These are phyloP conservation scores for Serendipita sp. DNA, from an alignment of 768 basidiomycete species.

Conservation along the genomic window DNA sequence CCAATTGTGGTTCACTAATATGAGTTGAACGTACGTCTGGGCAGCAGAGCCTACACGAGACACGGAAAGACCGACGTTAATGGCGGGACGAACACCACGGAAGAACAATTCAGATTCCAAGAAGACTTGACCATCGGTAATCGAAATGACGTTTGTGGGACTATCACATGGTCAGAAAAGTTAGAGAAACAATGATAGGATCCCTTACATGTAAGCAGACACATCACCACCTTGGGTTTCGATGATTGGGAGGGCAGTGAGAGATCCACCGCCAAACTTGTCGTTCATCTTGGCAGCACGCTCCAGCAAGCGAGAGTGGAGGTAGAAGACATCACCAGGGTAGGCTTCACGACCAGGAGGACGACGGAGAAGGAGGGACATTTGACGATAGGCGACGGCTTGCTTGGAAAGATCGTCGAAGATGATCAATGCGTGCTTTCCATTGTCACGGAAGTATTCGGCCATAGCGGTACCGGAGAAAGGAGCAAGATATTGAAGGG, in stretches of 20 bases:
- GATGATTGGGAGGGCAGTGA: constrained; percentile 98
- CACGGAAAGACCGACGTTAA: constrained; percentile 99
- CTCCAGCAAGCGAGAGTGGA: constrained; percentile 99
- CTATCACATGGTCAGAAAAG: neutral
- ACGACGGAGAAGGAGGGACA: constrained; percentile 99
- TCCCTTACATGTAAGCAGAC: constrained; percentile 95
- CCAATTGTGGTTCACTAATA: neutral
- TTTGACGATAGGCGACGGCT: constrained; percentile 99
- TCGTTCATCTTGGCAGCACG: constrained; percentile 99
- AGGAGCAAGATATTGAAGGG: constrained; percentile 97
- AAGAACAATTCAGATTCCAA: constrained; percentile 99
- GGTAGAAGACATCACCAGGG: constrained; percentile 99
- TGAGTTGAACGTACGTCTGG: constrained; percentile 66
- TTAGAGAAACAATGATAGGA: constrained; percentile 33
- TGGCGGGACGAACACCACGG: constrained; percentile 99
- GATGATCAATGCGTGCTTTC: constrained; percentile 98
- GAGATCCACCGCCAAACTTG: constrained; percentile 93
- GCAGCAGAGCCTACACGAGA: constrained; percentile 99
- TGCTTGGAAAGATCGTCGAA: constrained; percentile 99
- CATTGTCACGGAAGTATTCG: constrained; percentile 99
- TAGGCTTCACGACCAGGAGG: constrained; percentile 99
- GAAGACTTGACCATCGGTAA: constrained; percentile 99
- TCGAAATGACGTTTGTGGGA: constrained; percentile 83
- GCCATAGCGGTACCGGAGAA: constrained; percentile 99
- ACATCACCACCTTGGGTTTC: constrained; percentile 99